Conservation (phyloP, 1,284 basidiomycete species). For the Ceraceosorus guamensis region DNA sequence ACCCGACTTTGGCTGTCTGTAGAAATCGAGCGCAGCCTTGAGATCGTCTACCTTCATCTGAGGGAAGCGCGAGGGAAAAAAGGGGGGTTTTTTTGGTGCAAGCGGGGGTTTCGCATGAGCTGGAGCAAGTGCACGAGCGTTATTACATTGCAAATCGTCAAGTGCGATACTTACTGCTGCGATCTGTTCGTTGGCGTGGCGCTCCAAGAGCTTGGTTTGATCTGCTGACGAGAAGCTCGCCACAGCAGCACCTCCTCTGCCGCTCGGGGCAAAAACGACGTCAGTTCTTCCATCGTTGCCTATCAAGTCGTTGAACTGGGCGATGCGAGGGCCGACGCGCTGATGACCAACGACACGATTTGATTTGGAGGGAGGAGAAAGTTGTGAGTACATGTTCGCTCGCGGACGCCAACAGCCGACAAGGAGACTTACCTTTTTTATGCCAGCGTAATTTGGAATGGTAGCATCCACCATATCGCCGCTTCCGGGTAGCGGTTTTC, state of each 20-base stretch:
- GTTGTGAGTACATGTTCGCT: constrained; percentile 6
- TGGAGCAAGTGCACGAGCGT: too few relatives aligned
- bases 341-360: constrained; percentile 32
- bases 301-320: constrained; percentile 66
- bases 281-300: constrained; percentile 54
- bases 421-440: constrained; percentile 61
- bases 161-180: neutral
- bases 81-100: too few relatives aligned
- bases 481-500: constrained; percentile 55
- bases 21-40: constrained; percentile 27
- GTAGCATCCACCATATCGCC: constrained; percentile 71
- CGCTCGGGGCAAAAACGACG: too few relatives aligned
- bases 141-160: too few relatives aligned
- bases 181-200: neutral
- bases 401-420: neutral
- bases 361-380: neutral
- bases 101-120: too few relatives aligned
- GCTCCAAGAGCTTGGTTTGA: neutral
- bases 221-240: too few relatives aligned
- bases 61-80: neutral
- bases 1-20: constrained; percentile 29
- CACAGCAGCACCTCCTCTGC: too few relatives aligned
- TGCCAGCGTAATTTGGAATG: constrained; percentile 66
- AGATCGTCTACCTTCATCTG: constrained; percentile 30
- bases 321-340: constrained; percentile 68